Evolutionary conservation across 768 basidiomycete genomes (phyloP).

Genomic region (Leucogyrophana mollusca): DNA sequence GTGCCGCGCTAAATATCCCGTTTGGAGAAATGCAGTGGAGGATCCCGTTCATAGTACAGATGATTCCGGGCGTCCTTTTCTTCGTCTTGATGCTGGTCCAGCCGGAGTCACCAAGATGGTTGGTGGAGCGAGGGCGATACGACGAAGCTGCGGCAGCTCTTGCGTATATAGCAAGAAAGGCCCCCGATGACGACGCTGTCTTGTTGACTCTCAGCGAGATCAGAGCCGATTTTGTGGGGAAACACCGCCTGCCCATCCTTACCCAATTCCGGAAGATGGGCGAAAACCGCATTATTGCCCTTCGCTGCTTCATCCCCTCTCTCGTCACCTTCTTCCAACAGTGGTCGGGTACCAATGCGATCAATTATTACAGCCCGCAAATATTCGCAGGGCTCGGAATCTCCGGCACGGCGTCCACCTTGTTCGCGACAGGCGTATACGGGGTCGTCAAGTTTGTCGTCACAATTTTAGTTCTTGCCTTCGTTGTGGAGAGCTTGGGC

Average conservation of each 20-base stretch:
- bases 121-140: constrained; percentile 33
- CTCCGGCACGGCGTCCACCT: constrained; percentile 25
- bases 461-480: constrained; percentile 29
- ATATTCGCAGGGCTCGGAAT: constrained; percentile 37
- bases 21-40: constrained; percentile 34
- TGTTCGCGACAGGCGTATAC: constrained; percentile 41
- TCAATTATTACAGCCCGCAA: constrained; percentile 39
- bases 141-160: constrained; percentile 33
- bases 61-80: constrained; percentile 40
- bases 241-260: constrained; percentile 19
- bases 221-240: constrained; percentile 32
- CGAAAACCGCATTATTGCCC: constrained; percentile 24
- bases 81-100: constrained; percentile 35
- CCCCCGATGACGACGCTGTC: constrained; percentile 25
- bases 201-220: constrained; percentile 34
- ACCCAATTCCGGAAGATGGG: constrained; percentile 34
- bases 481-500: constrained; percentile 39
- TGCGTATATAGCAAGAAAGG: constrained; percentile 24
- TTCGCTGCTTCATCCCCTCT: constrained; percentile 31
- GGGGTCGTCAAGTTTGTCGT: constrained; percentile 38
- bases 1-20: constrained; percentile 23
- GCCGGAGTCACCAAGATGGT: constrained; percentile 42
- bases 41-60: constrained; percentile 33
- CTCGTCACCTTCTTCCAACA: constrained; percentile 37
- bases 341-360: constrained; percentile 40